These are phyloP conservation scores for Rubus idaeus DNA, from an alignment of 306 rosid genomes.

Conservation along the genomic window DNA sequence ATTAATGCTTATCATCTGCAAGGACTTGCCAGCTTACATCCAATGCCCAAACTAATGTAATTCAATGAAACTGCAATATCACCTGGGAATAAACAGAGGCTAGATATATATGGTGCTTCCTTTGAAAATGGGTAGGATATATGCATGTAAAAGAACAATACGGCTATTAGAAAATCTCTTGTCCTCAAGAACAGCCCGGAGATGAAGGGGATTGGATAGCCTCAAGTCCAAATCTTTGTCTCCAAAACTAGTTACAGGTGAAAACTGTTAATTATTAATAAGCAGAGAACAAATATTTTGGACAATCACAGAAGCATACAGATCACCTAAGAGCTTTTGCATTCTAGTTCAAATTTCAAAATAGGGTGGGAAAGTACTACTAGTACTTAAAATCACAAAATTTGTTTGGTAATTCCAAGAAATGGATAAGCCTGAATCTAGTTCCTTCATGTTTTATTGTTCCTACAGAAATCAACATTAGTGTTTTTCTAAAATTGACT, in stretches of 20 bases:
- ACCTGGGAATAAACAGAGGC: conserved; percentile 89
- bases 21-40: conserved; percentile 18
- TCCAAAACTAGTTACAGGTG: too few species aligned
- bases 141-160: conserved; percentile 77
- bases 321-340: too few species aligned
- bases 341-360: too few species aligned
- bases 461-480: not conserved
- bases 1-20: not conserved
- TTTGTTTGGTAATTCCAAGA: too few species aligned
- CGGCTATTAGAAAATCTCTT: conserved; percentile 67
- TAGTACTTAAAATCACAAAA: too few species aligned
- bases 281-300: too few species aligned
- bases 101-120: conserved; percentile 90
- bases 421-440: too few species aligned
- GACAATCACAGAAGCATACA: too few species aligned
- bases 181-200: conserved; percentile 75
- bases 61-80: conserved; percentile 22
- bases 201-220: conserved; percentile 87
- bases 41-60: conserved; percentile 21
- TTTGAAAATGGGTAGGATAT: conserved; percentile 90
- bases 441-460: conserved; percentile 10
- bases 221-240: too few species aligned
- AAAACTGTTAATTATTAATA: too few species aligned
- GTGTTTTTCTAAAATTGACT: not conserved
- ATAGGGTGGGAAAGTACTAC: too few species aligned